Conservation (phyloP, 78 protist genomes). For the Dictyostelium discoideum region dicty_2.7 NC_007090.3:3260001-3260500, state of each 20-base stretch:
- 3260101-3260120: slow-evolving; percentile 81
- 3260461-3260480: slow-evolving; percentile 58
- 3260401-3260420: slow-evolving; percentile 72
- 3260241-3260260: slow-evolving; percentile 83
- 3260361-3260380: slow-evolving; percentile 38
- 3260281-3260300: slow-evolving; percentile 79
- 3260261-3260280: slow-evolving; percentile 86
- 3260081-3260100: slow-evolving; percentile 78
- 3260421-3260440: slow-evolving; percentile 76
- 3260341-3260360: slow-evolving; percentile 31
- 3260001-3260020: slow-evolving; percentile 68
- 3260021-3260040: slow-evolving; percentile 69
- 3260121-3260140: slow-evolving; percentile 79
- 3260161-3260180: slow-evolving; percentile 69
- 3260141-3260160: slow-evolving; percentile 82
- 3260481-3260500: slow-evolving; percentile 76
- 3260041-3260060: slow-evolving; percentile 56
- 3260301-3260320: slow-evolving; percentile 41
- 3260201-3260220: slow-evolving; percentile 67
- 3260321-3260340: slow-evolving; percentile 53
- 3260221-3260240: slow-evolving; percentile 81
- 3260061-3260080: slow-evolving; percentile 67
- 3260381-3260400: slow-evolving; percentile 82
- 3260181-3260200: slow-evolving; percentile 84
- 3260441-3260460: slow-evolving; percentile 79